phyloP scores from a whole-genome alignment of 306 rosid genomes.

The Lupinus albus region DNA sequence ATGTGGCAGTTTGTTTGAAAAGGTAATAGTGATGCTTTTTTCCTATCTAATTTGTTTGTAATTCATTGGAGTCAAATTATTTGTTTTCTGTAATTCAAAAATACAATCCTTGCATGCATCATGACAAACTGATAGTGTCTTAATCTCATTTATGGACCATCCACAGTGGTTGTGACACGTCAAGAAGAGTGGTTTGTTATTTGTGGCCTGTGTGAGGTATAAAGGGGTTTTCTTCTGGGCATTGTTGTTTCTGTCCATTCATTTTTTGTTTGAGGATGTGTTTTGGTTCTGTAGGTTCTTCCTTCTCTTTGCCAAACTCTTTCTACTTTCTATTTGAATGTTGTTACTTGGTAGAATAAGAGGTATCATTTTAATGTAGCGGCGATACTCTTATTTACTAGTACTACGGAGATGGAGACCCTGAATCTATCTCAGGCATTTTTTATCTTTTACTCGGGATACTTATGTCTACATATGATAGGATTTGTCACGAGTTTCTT shows the following conservation, averaged over 20 bases:
- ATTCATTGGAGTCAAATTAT: neutral
- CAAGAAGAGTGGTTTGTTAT: constrained; percentile 20
- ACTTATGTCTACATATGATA: constrained; percentile 13
- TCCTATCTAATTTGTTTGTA: neutral
- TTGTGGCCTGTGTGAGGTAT: constrained; percentile 18
- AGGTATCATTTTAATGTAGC: neutral
- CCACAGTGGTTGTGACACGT: constrained; percentile 22
- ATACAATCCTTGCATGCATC: constrained; percentile 2
- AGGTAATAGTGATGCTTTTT: constrained; percentile 53
- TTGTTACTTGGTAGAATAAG: constrained; percentile 27
- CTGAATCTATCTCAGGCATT: constrained; percentile 6
- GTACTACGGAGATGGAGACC: constrained; percentile 22
- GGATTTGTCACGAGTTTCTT: constrained; percentile 16
- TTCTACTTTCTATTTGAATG: constrained; percentile 19
- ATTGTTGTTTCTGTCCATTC: constrained; percentile 24
- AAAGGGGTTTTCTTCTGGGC: constrained; percentile 17
- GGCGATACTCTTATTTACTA: constrained; percentile 5
- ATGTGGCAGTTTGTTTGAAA: constrained; percentile 95
- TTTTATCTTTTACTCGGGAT: neutral
- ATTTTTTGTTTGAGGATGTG: constrained; percentile 27
- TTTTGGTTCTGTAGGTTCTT: constrained; percentile 25
- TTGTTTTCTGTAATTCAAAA: constrained; percentile 27
- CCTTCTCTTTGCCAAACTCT: neutral
- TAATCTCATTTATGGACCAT: neutral
- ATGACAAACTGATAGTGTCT: constrained; percentile 8